A percentile compares a stretch with the other conserved stretches of the same genome.
Conservation (phyloP, 2,329 filamentous ascomycete species). For the Periconia digitata region DNA sequence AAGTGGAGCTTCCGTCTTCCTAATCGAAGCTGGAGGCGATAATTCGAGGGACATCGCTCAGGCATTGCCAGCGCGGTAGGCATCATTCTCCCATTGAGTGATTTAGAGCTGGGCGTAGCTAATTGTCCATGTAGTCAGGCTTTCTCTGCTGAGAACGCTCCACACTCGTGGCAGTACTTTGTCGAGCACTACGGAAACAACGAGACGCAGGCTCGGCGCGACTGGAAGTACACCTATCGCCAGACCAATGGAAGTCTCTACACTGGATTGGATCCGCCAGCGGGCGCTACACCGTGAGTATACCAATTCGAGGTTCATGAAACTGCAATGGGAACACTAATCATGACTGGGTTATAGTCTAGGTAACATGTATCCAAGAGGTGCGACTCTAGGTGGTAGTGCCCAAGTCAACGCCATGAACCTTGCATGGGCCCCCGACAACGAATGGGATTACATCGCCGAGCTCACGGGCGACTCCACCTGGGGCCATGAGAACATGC, state of each 20-base stretch:
- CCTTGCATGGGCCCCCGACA: slow-evolving; percentile 39
- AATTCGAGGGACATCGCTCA: slow-evolving; percentile 24
- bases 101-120: too few relatives aligned
- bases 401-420: slow-evolving; percentile 57
- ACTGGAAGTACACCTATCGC: slow-evolving; percentile 59
- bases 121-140: too few relatives aligned
- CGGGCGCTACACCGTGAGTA: slow-evolving; percentile 44
- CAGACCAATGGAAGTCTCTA: slow-evolving; percentile 53
- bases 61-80: neutral
- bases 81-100: too few relatives aligned
- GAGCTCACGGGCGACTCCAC: slow-evolving; percentile 58
- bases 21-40: slow-evolving; percentile 60
- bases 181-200: slow-evolving; percentile 57
- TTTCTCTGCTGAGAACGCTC: slow-evolving; percentile 6
- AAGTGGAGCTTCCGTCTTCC: slow-evolving; percentile 56
- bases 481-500: slow-evolving; percentile 55
- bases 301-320: slow-evolving; percentile 15
- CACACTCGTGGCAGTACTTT: slow-evolving; percentile 58
- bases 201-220: slow-evolving; percentile 50
- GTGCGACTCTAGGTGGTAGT: slow-evolving; percentile 57
- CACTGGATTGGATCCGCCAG: slow-evolving; percentile 53
- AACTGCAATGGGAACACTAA: slow-evolving; percentile 58
- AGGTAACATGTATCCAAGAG: slow-evolving; percentile 58
- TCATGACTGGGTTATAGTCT: slow-evolving; percentile 45
- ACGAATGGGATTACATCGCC: slow-evolving; percentile 59